Base-by-base conservation (phyloP, 2,329 filamentous ascomycete species). In the Calonectria pauciramosa region DNA sequence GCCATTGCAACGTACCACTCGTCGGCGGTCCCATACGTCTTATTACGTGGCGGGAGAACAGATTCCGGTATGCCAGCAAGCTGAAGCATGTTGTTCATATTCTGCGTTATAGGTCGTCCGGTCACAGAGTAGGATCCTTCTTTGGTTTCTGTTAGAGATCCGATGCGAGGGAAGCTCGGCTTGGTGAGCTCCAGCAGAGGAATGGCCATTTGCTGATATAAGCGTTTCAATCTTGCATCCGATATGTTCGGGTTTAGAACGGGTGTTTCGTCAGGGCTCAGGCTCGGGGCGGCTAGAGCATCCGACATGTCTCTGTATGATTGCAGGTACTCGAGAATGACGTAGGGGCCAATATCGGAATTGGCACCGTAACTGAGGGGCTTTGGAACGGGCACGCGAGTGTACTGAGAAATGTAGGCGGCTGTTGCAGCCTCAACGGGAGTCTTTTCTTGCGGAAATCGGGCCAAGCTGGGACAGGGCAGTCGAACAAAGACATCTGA, bases 1-100 rank as follows among this genome's bases (percentile, higher is more conserved):
- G 56, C 56, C 34, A 63, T 28, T 41, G 56, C 56, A 41, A 63
- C 56, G 36, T 63, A 63, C 56, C 56, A 63, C 18, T 63, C 56
- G 16, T 63, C 34, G 26, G 56, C 34, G 20, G 56, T 41, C 20
- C 23, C 56, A 38, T 63, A 63, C 23, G 56, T 63, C 56, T 63
- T 63, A 10, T 63, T 20, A 4, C 8, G 34, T 13, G 14, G 34
- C 14, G 56, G 56, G 3, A 63, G 56, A 26, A 38, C 36, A 18
- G 14, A 41, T 7, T 41, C 36, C 23, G 56, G 56, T 23, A 63
- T 63, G 8, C 26, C 38, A 14, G 34, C 56, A 20, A 63, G 56
- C 16, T 63, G 56, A 10, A 28, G 56, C 56, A 63, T 63, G 23
- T 63, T 63, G 56, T 63, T 63, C 56, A 63, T 63, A 23, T 63